phyloP scores from a whole-genome alignment of 129 eudicot species.

The Glebionis coronaria region DNA sequence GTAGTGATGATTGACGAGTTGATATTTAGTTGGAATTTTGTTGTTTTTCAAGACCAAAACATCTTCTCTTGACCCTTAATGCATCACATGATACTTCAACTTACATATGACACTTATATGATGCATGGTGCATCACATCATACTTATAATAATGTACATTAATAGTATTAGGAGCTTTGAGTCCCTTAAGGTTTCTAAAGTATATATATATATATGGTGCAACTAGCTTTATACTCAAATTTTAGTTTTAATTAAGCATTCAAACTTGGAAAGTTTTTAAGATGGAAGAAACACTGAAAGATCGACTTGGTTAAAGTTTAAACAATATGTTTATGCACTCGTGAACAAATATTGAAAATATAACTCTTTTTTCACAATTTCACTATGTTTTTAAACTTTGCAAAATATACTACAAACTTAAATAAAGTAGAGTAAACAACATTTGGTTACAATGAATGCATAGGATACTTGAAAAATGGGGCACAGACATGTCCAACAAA shows the following conservation, averaged over 20 bases:
- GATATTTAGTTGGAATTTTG: constrained; percentile 4
- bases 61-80: constrained; percentile 8
- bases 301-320: no score
- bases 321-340: no score
- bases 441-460: not conserved
- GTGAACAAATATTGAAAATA: no score
- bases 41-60: constrained; percentile 3
- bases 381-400: not conserved
- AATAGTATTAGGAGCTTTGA: no score
- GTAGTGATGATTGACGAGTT: constrained; percentile 13
- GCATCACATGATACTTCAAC: constrained; percentile 14
- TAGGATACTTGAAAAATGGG: constrained; percentile 8
- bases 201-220: no score
- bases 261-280: no score
- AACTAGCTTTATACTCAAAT: no score
- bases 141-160: not conserved
- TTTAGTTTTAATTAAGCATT: no score
- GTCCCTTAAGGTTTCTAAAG: no score
- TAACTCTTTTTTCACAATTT: no score
- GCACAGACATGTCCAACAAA: not conserved
- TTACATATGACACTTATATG: constrained; percentile 14
- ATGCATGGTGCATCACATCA: not conserved
- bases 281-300: no score
- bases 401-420: not conserved
- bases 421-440: no score